These are phyloP conservation scores for Populus tremula DNA, from an alignment of 345 rosid genomes.

Conservation along the genomic window DNA sequence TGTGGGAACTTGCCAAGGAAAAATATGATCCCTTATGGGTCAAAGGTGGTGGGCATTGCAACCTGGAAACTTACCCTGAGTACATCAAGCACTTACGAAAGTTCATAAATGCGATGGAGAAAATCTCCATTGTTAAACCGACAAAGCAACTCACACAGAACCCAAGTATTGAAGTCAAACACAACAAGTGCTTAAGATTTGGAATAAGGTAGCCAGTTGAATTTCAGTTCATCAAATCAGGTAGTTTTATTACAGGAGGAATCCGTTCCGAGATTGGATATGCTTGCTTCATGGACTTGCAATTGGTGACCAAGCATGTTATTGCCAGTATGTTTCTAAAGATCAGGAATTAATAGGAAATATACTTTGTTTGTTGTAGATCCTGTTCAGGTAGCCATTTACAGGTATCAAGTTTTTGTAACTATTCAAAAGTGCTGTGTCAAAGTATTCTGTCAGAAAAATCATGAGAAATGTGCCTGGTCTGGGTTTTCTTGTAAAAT, in stretches of 20 bases:
- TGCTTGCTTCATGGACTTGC: slow-evolving; percentile 10
- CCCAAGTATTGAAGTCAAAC: slow-evolving; percentile 60
- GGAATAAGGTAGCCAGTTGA: slow-evolving; percentile 40
- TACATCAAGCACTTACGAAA: slow-evolving; percentile 81
- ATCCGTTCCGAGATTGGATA: background rate
- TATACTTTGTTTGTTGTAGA: slow-evolving; percentile 19
- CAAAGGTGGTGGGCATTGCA: slow-evolving; percentile 97
- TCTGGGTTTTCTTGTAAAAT: slow-evolving; percentile 19
- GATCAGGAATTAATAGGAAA: slow-evolving; percentile 18
- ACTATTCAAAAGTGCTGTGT: background rate
- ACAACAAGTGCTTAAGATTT: slow-evolving; percentile 46
- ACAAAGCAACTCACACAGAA: slow-evolving; percentile 40
- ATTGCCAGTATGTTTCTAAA: slow-evolving; percentile 5
- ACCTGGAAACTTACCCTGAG: slow-evolving; percentile 90
- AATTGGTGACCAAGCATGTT: slow-evolving; percentile 13
- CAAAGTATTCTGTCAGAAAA: background rate
- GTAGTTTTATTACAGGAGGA: slow-evolving; percentile 11
- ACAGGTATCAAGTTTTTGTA: slow-evolving; percentile 5
- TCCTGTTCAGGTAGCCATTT: slow-evolving; percentile 10
- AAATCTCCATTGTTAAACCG: slow-evolving; percentile 55
- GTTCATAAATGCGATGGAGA: slow-evolving; percentile 89
- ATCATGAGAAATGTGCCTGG: slow-evolving; percentile 13
- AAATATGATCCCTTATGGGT: slow-evolving; percentile 95
- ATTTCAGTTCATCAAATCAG: slow-evolving; percentile 5
- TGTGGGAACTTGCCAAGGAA: slow-evolving; percentile 91